phyloP scores from a whole-genome alignment of 2,329 filamentous ascomycete genomes.

The Pochonia chlamydosporia region DNA sequence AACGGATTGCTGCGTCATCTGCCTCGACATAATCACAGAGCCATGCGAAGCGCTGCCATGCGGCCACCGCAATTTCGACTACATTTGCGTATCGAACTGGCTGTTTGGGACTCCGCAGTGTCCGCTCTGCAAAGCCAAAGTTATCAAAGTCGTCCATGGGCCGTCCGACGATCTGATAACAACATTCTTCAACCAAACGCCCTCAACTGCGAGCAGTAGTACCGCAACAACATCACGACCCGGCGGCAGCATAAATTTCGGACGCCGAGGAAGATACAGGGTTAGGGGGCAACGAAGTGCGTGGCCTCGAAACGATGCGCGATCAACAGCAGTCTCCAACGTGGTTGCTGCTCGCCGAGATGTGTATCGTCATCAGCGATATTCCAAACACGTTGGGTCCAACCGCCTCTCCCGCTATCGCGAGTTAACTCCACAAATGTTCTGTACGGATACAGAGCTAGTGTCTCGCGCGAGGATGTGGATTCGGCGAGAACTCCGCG shows the following conservation, averaged over 20 bases:
- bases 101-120: slow-evolving; percentile 66
- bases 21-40: slow-evolving; percentile 70
- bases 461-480: slow-evolving; percentile 73
- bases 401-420: slow-evolving; percentile 73
- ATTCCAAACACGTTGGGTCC: slow-evolving; percentile 75
- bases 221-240: slow-evolving; percentile 3
- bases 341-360: slow-evolving; percentile 51
- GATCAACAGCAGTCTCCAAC: not conserved
- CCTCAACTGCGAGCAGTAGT: not conserved
- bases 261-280: not conserved
- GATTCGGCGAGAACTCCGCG: slow-evolving; percentile 76
- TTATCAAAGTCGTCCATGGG: slow-evolving; percentile 59
- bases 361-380: slow-evolving; percentile 67
- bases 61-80: slow-evolving; percentile 77
- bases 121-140: slow-evolving; percentile 65
- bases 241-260: not conserved
- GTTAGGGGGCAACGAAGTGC: slow-evolving; percentile 1
- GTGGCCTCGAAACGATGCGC: slow-evolving; percentile 5
- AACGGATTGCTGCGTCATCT: slow-evolving; percentile 70
- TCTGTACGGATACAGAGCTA: slow-evolving; percentile 60
- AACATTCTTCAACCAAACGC: slow-evolving; percentile 46
- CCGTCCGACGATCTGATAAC: slow-evolving; percentile 40
- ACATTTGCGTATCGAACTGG: slow-evolving; percentile 79
- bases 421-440: slow-evolving; percentile 62
- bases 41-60: slow-evolving; percentile 69